Conservation (phyloP, 768 basidiomycete genomes). For the Brasilioporus rufonigricans region DNA sequence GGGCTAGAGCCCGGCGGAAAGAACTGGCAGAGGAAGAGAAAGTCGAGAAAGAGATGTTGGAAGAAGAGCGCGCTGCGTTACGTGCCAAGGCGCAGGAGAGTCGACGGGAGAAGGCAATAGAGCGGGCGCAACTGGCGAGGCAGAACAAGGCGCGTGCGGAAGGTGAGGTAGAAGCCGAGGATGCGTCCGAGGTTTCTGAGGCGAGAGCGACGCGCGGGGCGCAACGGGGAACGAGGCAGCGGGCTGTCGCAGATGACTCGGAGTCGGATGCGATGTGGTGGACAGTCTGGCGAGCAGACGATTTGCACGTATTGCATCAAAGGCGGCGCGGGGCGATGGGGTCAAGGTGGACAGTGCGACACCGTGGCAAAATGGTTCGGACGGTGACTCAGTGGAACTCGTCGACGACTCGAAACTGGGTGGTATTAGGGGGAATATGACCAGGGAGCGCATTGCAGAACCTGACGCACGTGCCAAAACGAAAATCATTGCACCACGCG, state of each 20-base stretch:
- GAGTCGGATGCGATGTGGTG: conserved; percentile 32
- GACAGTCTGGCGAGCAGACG: conserved; percentile 17
- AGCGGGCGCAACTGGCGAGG: conserved; percentile 19
- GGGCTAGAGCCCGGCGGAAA: conserved; percentile 39
- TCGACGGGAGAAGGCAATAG: conserved; percentile 21
- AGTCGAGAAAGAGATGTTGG: no score
- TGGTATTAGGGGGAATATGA: background rate
- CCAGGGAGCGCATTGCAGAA: background rate
- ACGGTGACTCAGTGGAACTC: conserved; percentile 17
- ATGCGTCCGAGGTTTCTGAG: conserved; percentile 6
- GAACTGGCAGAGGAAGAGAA: conserved; percentile 40
- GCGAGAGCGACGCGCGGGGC: conserved; percentile 2
- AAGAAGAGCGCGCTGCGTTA: conserved; percentile 22
- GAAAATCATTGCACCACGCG: background rate
- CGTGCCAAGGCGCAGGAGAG: conserved; percentile 17
- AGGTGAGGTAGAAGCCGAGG: background rate
- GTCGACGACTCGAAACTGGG: background rate
- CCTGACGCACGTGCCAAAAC: background rate
- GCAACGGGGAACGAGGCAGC: conserved; percentile 1
- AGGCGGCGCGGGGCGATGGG: background rate
- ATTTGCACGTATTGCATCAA: conserved; percentile 6
- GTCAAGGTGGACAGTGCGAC: background rate
- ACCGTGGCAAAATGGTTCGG: background rate
- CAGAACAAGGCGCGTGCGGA: conserved; percentile 5
- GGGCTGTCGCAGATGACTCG: conserved; percentile 1